phyloP scores from a whole-genome alignment of 176 grass and related monocot genomes.

The Saccharum officinarum region DNA sequence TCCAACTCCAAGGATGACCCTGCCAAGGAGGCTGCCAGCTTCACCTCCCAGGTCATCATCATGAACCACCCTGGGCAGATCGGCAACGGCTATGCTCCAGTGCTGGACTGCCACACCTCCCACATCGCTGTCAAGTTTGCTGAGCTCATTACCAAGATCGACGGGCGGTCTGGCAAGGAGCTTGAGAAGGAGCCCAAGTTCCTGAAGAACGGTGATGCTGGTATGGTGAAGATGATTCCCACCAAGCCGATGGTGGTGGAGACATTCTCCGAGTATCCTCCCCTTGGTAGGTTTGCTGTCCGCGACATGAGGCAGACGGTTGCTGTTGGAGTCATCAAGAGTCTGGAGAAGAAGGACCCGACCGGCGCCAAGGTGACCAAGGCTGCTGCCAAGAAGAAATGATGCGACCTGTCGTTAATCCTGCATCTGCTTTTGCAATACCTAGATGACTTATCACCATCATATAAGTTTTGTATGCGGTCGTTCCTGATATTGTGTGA shows the following conservation, averaged over 20 bases:
- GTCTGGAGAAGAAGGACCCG: conserved; percentile 76
- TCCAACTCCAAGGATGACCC: conserved; percentile 97
- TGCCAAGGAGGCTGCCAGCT: conserved; percentile 83
- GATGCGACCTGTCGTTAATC: conserved; percentile 1
- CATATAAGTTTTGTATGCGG: no score
- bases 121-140: conserved; percentile 94
- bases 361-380: conserved; percentile 86
- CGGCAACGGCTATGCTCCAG: conserved; percentile 81
- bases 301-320: conserved; percentile 84
- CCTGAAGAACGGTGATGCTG: conserved; percentile 89
- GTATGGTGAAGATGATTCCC: conserved; percentile 91
- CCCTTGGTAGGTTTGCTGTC: conserved; percentile 72
- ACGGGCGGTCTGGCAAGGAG: conserved; percentile 91
- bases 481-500: no score
- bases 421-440: no score
- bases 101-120: conserved; percentile 91
- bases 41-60: conserved; percentile 93
- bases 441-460: no score
- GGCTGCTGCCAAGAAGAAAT: conserved; percentile 93
- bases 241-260: conserved; percentile 97
- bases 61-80: conserved; percentile 98
- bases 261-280: conserved; percentile 68
- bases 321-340: conserved; percentile 88
- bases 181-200: conserved; percentile 91
- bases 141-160: conserved; percentile 85